A percentile compares a stretch with the other conserved stretches of the same genome.
phyloP scores from a whole-genome alignment of 2,329 filamentous ascomycete species.

The Trichophyton simii region DNA sequence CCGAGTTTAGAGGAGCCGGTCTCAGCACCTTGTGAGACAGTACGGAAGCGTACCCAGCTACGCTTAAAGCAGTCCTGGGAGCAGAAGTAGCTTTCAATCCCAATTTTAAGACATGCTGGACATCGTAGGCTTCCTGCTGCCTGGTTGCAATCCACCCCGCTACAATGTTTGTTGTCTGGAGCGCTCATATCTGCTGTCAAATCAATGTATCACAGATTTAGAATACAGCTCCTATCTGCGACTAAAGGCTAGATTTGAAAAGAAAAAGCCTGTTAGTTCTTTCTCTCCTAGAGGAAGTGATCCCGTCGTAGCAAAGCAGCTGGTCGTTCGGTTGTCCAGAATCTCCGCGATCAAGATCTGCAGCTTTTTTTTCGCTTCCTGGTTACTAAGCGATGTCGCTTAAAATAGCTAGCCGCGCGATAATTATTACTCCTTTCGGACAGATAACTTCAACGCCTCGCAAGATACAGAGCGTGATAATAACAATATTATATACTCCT shows the following conservation, averaged over 20 bases:
- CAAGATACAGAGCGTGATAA: no score
- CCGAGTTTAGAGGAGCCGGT: not conserved
- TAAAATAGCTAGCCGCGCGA: not conserved
- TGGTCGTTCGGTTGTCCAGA: not conserved
- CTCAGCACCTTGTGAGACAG: constrained; percentile 12
- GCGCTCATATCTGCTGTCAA: not conserved
- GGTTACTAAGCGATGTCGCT: not conserved
- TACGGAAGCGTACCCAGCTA: constrained; percentile 64
- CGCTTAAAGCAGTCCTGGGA: constrained; percentile 98
- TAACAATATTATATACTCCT: no score
- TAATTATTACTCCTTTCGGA: not conserved
- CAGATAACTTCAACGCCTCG: no score
- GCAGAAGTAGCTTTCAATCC: constrained; percentile 89
- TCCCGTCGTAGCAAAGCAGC: not conserved
- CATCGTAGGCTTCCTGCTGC: constrained; percentile 80
- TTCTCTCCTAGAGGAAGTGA: not conserved
- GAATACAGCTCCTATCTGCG: not conserved
- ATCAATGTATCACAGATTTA: not conserved
- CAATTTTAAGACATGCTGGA: constrained; percentile 84
- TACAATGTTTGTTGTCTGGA: constrained; percentile 41
- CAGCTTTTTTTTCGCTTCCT: not conserved
- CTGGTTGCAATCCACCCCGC: constrained; percentile 72
- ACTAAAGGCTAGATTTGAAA: not conserved
- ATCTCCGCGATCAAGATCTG: not conserved
- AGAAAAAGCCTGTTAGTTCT: not conserved